Evolutionary conservation across 768 basidiomycete species (phyloP).

Genomic region (Hysterangium stoloniferum): DNA sequence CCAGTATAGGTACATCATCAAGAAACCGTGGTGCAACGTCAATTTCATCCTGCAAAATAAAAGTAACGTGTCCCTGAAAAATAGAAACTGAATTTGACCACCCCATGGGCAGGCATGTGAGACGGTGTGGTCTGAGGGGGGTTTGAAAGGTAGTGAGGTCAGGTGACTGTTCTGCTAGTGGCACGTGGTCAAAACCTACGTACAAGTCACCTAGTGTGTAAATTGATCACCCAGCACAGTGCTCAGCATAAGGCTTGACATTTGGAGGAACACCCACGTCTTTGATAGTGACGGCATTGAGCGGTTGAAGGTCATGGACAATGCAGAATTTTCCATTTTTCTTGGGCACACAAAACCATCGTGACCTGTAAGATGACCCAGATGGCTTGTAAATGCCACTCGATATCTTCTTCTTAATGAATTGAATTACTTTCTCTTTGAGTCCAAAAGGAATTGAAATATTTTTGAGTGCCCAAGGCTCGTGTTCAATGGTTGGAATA

Average conservation of each 20-base stretch:
- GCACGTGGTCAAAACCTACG: constrained; percentile 13
- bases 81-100: constrained; percentile 7
- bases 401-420: constrained; percentile 26
- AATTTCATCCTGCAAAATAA: constrained; percentile 34
- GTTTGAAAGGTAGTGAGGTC: constrained; percentile 10
- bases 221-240: constrained; percentile 17
- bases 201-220: constrained; percentile 23
- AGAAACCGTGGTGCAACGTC: not conserved
- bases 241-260: constrained; percentile 26
- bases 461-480: constrained; percentile 28
- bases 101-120: not conserved
- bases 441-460: constrained; percentile 31
- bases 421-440: constrained; percentile 22
- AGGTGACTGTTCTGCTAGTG: constrained; percentile 15
- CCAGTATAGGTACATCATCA: constrained; percentile 25
- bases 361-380: constrained; percentile 27
- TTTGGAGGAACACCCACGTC: constrained; percentile 29
- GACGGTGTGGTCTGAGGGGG: not conserved
- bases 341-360: constrained; percentile 34
- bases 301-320: constrained; percentile 31
- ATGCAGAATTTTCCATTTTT: constrained; percentile 30
- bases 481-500: constrained; percentile 29
- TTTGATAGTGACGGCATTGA: constrained; percentile 32
- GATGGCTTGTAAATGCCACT: constrained; percentile 32
- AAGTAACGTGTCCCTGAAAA: constrained; percentile 29